phyloP scores from a whole-genome alignment of 2,329 filamentous ascomycete genomes.

The Periconia sp. region DNA sequence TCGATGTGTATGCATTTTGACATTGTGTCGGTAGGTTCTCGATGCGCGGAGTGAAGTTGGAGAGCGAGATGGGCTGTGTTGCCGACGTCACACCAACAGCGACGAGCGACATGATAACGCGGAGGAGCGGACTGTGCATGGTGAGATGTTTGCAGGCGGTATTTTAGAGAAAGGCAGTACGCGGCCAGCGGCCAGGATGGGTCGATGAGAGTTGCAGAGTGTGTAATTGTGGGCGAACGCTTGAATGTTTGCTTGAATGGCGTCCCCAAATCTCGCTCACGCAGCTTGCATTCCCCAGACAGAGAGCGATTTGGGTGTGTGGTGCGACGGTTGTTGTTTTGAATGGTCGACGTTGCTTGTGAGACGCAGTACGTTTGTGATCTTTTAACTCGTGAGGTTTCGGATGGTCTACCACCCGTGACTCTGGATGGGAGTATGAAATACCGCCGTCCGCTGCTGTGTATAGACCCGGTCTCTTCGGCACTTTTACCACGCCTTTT shows the following conservation, averaged over 20 bases:
- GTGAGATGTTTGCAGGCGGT: constrained; percentile 15
- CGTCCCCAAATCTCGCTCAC: constrained; percentile 6
- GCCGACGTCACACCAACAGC: constrained; percentile 27
- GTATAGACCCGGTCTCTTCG: constrained; percentile 17
- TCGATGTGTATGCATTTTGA: constrained; percentile 47
- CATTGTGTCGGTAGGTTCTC: constrained; percentile 48
- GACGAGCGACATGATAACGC: constrained; percentile 27
- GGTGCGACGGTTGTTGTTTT: constrained; percentile 36
- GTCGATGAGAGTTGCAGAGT: constrained; percentile 6
- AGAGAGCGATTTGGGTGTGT: constrained; percentile 14
- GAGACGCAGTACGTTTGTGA: constrained; percentile 31
- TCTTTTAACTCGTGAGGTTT: constrained; percentile 20
- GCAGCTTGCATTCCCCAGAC: constrained; percentile 8
- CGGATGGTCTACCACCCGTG: constrained; percentile 17
- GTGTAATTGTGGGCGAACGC: constrained; percentile 9
- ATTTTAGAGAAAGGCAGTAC: constrained; percentile 12
- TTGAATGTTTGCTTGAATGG: constrained; percentile 17
- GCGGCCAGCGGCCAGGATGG: constrained; percentile 16
- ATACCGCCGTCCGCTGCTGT: constrained; percentile 15
- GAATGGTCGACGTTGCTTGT: constrained; percentile 21
- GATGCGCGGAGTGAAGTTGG: constrained; percentile 53
- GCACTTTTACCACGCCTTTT: constrained; percentile 1
- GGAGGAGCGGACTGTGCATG: constrained; percentile 27
- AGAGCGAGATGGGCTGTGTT: constrained; percentile 48
- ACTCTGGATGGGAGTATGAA: constrained; percentile 11